Evolutionary conservation across 73 alveolate genomes (phyloP).

Genomic region (Blepharisma stoltei): DNA sequence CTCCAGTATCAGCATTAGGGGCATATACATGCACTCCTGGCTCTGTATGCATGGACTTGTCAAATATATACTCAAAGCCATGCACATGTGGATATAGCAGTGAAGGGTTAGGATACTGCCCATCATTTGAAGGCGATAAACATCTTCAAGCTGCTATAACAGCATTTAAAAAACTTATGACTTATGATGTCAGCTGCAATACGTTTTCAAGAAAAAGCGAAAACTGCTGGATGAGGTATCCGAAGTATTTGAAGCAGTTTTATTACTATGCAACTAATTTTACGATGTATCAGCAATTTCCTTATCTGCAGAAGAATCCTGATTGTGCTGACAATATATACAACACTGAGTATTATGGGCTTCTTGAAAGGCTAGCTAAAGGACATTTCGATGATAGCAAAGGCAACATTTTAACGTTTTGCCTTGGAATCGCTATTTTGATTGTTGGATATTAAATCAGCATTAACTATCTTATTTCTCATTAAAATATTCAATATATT

Average conservation of each 20-base stretch:
- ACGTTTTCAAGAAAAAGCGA: neutral
- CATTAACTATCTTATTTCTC: too few relatives aligned
- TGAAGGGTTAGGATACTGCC: neutral
- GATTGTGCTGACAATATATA: too few relatives aligned
- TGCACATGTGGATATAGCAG: neutral
- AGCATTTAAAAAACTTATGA: neutral
- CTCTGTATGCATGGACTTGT: neutral
- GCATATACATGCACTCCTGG: neutral
- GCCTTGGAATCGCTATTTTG: too few relatives aligned
- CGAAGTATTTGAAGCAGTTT: neutral
- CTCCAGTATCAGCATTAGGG: neutral
- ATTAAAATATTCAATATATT: too few relatives aligned
- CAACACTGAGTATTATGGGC: too few relatives aligned
- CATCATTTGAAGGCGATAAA: neutral
- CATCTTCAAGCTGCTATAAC: neutral
- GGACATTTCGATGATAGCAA: too few relatives aligned
- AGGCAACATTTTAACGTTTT: too few relatives aligned
- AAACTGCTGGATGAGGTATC: neutral
- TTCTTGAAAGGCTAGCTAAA: too few relatives aligned
- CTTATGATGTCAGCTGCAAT: neutral
- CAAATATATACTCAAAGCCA: neutral
- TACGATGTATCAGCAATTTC: neutral
- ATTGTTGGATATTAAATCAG: too few relatives aligned
- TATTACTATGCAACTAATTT: constrained; percentile 13
- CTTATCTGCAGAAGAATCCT: too few relatives aligned